Evolutionary conservation across 495 filamentous ascomycete species (phyloP), one percentile per base, ranked within the genome.

Genomic region (Hypoxylon fuscum): DNA sequence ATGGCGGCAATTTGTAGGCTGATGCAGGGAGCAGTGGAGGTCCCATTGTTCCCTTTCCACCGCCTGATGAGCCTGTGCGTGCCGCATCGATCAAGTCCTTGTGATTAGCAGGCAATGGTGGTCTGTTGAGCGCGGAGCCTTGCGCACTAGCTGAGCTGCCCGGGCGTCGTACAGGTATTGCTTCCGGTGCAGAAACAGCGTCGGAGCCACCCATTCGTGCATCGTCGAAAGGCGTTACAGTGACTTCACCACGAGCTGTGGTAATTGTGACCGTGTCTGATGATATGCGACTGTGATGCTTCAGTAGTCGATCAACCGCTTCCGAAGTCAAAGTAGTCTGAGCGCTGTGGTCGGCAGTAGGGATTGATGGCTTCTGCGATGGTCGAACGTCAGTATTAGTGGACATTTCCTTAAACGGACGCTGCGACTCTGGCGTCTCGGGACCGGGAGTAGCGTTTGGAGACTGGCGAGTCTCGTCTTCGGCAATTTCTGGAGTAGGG

Each of bases 21-120:
- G 92, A 96, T 44, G 95, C 91, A 22, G 93, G 90, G 52, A 90
- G 81, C 44, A 87, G 67, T 6, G 95, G 94, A 35, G 95, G 95
- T 0, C 91, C 95, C 95, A 98, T 98, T 38, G 75, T 43, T 7
- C 69, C 72, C 37, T 83, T 84, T 17, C 77, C 68, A 3, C 77
- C 78, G n/a, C 69, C 55, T 1, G 79, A 69, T 10, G 79, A 82
- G 31, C 74, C 69, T 17, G 80, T 79, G 31, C 81, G 81, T 29
- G 92, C 94, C 8, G 91, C 92, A 50, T 91, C 85, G 62, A 97
- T 97, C 49, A 84, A 85, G 73, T 97, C 84, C 57, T 86, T 88
- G 72, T 96, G 91, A 68, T 96, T 92, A 7, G 76, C 54, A 37
- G 95, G 93, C 25, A 98, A 77, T 12, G 94, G 92, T 3, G 92